A percentile compares a stretch with the other conserved stretches of the same genome.
These are phyloP conservation scores for Ormosia semicastrata DNA, from an alignment of 306 rosid genomes.

Conservation along the genomic window DNA sequence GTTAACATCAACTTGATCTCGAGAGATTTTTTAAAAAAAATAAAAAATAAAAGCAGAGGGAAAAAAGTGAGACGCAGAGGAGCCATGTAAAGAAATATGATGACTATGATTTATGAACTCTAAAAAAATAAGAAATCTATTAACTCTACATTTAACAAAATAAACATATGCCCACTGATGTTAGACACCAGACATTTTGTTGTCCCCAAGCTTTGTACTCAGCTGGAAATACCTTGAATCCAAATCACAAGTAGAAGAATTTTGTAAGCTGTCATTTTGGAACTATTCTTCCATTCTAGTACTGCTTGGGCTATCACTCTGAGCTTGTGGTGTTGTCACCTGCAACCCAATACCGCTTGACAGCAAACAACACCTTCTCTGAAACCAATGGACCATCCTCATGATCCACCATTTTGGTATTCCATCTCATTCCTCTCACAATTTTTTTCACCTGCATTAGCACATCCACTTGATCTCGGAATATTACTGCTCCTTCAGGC, in stretches of 20 bases:
- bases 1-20: slow-evolving; percentile 6
- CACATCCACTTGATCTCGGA: slow-evolving; percentile 64
- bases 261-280: not conserved
- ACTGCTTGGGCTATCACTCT: slow-evolving; percentile 19
- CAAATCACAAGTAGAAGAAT: slow-evolving; percentile 1
- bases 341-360: slow-evolving; percentile 74
- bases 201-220: slow-evolving; percentile 9
- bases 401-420: slow-evolving; percentile 66
- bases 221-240: not conserved
- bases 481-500: slow-evolving; percentile 80
- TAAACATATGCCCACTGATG: not conserved
- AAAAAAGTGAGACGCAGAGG: not conserved
- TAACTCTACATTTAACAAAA: slow-evolving; percentile 28
- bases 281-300: slow-evolving; percentile 7
- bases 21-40: not conserved
- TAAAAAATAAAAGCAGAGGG: not conserved
- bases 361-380: slow-evolving; percentile 73
- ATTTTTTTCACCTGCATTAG: slow-evolving; percentile 54
- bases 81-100: slow-evolving; percentile 3
- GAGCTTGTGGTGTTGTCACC: slow-evolving; percentile 52
- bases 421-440: slow-evolving; percentile 81
- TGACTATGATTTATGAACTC: slow-evolving; percentile 14
- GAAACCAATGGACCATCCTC: slow-evolving; percentile 78
- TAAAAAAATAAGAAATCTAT: slow-evolving; percentile 24
- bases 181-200: slow-evolving; percentile 16